Conservation (phyloP, 768 basidiomycete genomes). For the Hypsizygus marmoreus region DNA sequence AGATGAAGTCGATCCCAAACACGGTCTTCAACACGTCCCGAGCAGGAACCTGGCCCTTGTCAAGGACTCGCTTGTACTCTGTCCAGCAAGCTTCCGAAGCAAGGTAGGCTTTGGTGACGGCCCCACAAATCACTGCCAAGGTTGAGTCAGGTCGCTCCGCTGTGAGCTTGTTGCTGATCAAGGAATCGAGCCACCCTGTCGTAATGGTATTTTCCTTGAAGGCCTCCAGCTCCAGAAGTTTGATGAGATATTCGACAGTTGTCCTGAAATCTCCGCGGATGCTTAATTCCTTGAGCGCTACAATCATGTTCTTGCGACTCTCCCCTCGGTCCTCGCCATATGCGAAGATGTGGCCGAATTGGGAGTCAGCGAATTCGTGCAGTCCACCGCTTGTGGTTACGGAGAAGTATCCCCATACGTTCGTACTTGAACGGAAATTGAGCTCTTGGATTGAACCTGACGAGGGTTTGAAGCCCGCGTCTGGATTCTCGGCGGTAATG, state of each 20-base stretch:
- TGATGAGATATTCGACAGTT: conserved; percentile 99
- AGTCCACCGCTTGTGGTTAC: conserved; percentile 94
- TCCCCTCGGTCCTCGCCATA: conserved; percentile 96
- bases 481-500: conserved; percentile 99
- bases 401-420: conserved; percentile 99
- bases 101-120: conserved; percentile 92
- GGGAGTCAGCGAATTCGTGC: conserved; percentile 98
- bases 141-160: conserved; percentile 94
- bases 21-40: conserved; percentile 96
- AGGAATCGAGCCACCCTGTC: conserved; percentile 96
- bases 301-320: conserved; percentile 98
- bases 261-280: conserved; percentile 99
- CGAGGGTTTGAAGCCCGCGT: conserved; percentile 99
- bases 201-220: conserved; percentile 98
- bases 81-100: conserved; percentile 86
- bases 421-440: conserved; percentile 98
- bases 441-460: conserved; percentile 96
- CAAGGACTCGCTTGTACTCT: conserved; percentile 93
- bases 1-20: conserved; percentile 96
- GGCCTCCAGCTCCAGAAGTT: conserved; percentile 91
- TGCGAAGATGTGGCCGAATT: conserved; percentile 99
- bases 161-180: conserved; percentile 96
- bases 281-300: conserved; percentile 96
- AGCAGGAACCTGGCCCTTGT: conserved; percentile 97
- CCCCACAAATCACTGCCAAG: conserved; percentile 94